These are phyloP conservation scores for Wallacemonas collosoma DNA, from an alignment of 208 protist genomes.

Conservation along the genomic window DNA sequence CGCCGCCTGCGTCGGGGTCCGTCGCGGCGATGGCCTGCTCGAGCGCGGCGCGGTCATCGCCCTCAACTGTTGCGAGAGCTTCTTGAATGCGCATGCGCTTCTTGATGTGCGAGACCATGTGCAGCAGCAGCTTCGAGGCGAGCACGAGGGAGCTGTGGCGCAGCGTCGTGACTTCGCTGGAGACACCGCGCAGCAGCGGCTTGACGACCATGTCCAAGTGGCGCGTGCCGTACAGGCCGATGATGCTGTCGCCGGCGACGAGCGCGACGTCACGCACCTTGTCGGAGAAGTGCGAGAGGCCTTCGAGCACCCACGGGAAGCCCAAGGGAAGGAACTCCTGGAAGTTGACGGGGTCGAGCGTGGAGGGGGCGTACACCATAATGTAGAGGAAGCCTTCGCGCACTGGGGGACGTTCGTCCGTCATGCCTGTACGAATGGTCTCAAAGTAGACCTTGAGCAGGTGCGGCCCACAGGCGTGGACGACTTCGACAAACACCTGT, in stretches of 20 bases:
- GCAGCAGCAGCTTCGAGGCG: constrained; percentile 86
- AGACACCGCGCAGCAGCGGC: constrained; percentile 78
- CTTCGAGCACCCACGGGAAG: constrained; percentile 90
- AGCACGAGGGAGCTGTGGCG: constrained; percentile 92
- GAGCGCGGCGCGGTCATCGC: constrained; percentile 29
- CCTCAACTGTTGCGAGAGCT: constrained; percentile 25
- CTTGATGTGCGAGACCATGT: constrained; percentile 84
- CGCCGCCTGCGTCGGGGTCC: constrained; percentile 31
- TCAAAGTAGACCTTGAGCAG: constrained; percentile 70
- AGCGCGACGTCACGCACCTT: constrained; percentile 88
- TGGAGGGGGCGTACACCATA: constrained; percentile 91
- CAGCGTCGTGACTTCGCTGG: constrained; percentile 82
- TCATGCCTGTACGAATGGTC: constrained; percentile 73
- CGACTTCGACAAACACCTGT: constrained; percentile 90
- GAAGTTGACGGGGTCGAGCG: constrained; percentile 65
- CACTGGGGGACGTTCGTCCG: constrained; percentile 80
- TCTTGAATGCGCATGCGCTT: constrained; percentile 87
- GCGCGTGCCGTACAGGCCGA: constrained; percentile 86
- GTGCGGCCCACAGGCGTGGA: constrained; percentile 65
- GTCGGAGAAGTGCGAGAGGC: constrained; percentile 91
- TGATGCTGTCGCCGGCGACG: constrained; percentile 87
- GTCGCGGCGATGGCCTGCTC: constrained; percentile 28
- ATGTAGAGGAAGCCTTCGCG: constrained; percentile 93
- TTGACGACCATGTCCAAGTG: constrained; percentile 84
- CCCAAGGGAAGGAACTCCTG: constrained; percentile 78